Evolutionary conservation across 345 rosid species (phyloP).

Genomic region (Xanthoceras sorbifolium): DNA sequence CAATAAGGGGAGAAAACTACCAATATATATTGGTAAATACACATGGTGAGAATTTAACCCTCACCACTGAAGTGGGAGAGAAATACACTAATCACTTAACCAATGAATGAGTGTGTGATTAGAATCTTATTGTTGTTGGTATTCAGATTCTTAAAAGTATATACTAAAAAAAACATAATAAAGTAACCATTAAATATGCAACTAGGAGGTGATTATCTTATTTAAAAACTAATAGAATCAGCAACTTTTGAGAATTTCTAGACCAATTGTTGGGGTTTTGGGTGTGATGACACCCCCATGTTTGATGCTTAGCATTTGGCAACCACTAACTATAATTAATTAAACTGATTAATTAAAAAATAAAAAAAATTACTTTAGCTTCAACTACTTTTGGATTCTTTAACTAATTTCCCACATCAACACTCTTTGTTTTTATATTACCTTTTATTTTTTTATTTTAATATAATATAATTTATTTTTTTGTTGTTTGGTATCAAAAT

Average conservation of each 20-base stretch:
- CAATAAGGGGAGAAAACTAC: too few relatives aligned
- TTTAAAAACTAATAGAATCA: background rate
- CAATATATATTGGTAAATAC: too few relatives aligned
- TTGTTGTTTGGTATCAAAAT: too few relatives aligned
- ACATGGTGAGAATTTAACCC: too few relatives aligned
- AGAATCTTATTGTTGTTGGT: too few relatives aligned
- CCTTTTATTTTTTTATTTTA: background rate
- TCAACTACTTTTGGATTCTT: conserved; percentile 12
- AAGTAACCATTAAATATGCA: background rate
- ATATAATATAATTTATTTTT: background rate
- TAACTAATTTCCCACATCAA: background rate
- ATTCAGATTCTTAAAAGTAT: too few relatives aligned
- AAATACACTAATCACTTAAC: too few relatives aligned
- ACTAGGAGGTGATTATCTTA: background rate
- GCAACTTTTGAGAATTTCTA: conserved; percentile 12
- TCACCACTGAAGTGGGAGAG: too few relatives aligned
- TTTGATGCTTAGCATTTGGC: conserved; percentile 31
- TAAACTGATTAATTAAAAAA: conserved; percentile 9
- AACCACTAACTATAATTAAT: conserved; percentile 13
- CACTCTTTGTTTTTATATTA: background rate
- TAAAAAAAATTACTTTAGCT: background rate
- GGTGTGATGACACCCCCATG: conserved; percentile 30
- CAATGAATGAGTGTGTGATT: too few relatives aligned
- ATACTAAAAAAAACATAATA: background rate
- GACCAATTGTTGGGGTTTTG: conserved; percentile 25